phyloP scores from a whole-genome alignment of 2,329 filamentous ascomycete genomes.

The Drechslera avenae region DNA sequence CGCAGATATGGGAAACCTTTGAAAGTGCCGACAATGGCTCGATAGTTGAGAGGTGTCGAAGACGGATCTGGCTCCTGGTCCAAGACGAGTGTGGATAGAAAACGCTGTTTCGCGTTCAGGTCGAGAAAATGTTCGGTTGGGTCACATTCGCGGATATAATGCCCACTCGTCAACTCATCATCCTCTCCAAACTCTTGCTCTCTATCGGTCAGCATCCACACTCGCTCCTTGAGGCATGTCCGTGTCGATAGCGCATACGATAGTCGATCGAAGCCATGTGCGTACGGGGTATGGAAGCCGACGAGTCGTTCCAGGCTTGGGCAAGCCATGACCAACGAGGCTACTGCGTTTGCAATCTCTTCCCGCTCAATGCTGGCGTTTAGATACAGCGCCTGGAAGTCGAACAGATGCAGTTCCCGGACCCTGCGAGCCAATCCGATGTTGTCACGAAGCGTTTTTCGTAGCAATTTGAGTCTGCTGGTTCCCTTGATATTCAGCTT shows the following conservation, averaged over 20 bases:
- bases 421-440: slow-evolving; percentile 59
- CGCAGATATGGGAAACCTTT: slow-evolving; percentile 58
- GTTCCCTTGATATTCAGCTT: slow-evolving; percentile 55
- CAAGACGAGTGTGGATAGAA: slow-evolving; percentile 60
- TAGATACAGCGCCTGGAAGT: slow-evolving; percentile 51
- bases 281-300: slow-evolving; percentile 60
- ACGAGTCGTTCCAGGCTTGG: slow-evolving; percentile 61
- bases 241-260: slow-evolving; percentile 62
- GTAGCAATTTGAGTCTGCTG: slow-evolving; percentile 59
- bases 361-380: slow-evolving; percentile 51
- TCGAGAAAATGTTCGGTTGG: slow-evolving; percentile 59
- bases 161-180: slow-evolving; percentile 35
- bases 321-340: slow-evolving; percentile 64
- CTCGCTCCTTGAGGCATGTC: slow-evolving; percentile 59
- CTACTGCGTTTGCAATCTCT: slow-evolving; percentile 58
- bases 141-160: slow-evolving; percentile 52
- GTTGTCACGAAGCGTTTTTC: slow-evolving; percentile 60
- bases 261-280: slow-evolving; percentile 60
- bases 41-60: slow-evolving; percentile 56
- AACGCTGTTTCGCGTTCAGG: slow-evolving; percentile 58
- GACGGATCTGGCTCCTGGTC: slow-evolving; percentile 39
- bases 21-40: slow-evolving; percentile 60
- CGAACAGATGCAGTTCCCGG: slow-evolving; percentile 58
- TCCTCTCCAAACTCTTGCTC: slow-evolving; percentile 33
- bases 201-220: slow-evolving; percentile 57